A percentile compares a stretch with the other conserved stretches of the same genome.
phyloP scores from a whole-genome alignment of 257 asterid species.

The Fraxinus cuspidata region DNA sequence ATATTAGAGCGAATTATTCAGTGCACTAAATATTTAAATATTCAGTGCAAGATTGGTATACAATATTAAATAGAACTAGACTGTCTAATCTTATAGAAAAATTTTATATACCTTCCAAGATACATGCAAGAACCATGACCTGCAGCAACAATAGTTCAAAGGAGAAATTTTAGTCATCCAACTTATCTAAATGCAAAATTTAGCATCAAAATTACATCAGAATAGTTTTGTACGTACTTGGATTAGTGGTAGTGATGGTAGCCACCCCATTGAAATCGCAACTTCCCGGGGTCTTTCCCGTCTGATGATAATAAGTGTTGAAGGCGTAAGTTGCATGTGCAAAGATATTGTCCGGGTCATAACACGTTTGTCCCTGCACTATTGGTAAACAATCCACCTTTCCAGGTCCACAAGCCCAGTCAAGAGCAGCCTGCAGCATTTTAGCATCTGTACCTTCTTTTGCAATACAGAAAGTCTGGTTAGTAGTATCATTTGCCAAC shows the following conservation, averaged over 20 bases:
- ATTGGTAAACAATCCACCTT: slow-evolving; percentile 74
- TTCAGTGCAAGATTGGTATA: neutral
- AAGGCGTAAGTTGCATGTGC: slow-evolving; percentile 87
- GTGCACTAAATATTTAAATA: neutral
- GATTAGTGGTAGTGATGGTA: slow-evolving; percentile 78
- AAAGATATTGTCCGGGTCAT: slow-evolving; percentile 74
- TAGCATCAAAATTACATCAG: neutral
- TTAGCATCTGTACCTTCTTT: slow-evolving; percentile 66
- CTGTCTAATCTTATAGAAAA: neutral
- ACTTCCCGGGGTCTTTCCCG: slow-evolving; percentile 57
- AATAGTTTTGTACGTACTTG: slow-evolving; percentile 45
- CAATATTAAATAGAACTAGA: too few species aligned
- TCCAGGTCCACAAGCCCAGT: slow-evolving; percentile 98
- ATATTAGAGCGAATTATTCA: too few species aligned
- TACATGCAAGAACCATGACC: slow-evolving; percentile 84
- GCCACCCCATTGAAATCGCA: slow-evolving; percentile 96
- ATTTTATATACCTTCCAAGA: slow-evolving; percentile 58
- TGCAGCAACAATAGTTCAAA: slow-evolving; percentile 36
- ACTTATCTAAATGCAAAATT: neutral
- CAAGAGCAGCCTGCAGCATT: slow-evolving; percentile 92
- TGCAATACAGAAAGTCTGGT: slow-evolving; percentile 72
- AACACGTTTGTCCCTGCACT: slow-evolving; percentile 80
- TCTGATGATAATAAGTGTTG: slow-evolving; percentile 66
- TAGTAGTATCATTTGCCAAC: slow-evolving; percentile 73
- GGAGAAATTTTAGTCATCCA: slow-evolving; percentile 4